A percentile compares a stretch with the other conserved stretches of the same genome.
These are phyloP conservation scores for Udeniomyces megalosporus DNA, from an alignment of 768 basidiomycete genomes.

Conservation along the genomic window DNA sequence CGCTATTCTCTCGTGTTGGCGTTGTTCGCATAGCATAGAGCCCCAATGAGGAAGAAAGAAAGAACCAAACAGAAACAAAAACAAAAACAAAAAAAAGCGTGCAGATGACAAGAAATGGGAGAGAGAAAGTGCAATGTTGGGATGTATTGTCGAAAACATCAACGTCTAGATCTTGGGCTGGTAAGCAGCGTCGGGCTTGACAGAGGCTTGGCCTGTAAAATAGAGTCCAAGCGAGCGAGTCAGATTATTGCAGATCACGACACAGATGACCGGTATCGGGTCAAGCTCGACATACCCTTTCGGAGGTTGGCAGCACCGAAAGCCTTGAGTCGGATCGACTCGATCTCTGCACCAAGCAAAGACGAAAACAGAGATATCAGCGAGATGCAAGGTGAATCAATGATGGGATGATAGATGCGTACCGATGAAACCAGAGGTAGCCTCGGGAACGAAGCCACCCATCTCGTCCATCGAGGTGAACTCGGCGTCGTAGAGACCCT, in stretches of 20 bases:
- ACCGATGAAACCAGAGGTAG: conserved; percentile 13
- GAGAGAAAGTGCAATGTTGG: too few relatives aligned
- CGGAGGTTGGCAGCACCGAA: conserved; percentile 32
- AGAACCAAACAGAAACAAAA: too few relatives aligned
- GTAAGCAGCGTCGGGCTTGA: not conserved
- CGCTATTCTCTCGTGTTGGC: too few relatives aligned
- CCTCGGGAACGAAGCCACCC: conserved; percentile 86
- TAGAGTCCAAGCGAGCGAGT: too few relatives aligned
- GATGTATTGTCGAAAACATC: too few relatives aligned
- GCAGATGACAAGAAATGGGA: too few relatives aligned
- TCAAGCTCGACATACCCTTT: not conserved
- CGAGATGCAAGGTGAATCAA: not conserved
- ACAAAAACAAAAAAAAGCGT: too few relatives aligned
- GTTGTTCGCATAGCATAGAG: too few relatives aligned
- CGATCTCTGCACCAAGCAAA: conserved; percentile 41
- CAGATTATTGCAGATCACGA: too few relatives aligned
- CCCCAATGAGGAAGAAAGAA: too few relatives aligned
- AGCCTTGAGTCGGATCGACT: conserved; percentile 96
- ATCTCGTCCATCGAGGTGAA: conserved; percentile 98
- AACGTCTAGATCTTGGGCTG: not conserved
- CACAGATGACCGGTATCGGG: too few relatives aligned
- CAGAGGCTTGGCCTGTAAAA: not conserved
- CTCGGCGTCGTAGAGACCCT: conserved; percentile 81
- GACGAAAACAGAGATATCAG: not conserved
- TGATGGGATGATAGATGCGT: too few relatives aligned